phyloP scores from a whole-genome alignment of 2,329 filamentous ascomycete species.

The Sphaerulina vaccinii region DNA sequence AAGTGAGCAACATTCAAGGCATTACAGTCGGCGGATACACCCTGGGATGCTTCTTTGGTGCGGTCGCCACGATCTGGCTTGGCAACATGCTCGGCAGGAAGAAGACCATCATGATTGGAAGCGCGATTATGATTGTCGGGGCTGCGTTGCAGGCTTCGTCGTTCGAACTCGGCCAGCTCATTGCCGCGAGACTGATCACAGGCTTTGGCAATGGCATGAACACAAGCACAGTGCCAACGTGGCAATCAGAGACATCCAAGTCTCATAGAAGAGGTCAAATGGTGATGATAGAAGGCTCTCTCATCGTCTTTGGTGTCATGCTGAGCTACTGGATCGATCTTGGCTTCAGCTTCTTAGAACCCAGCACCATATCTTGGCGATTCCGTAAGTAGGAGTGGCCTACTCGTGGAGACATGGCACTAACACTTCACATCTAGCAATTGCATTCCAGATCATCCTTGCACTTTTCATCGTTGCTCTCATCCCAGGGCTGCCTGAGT shows the following conservation, averaged over 20 bases:
- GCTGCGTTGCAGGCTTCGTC: constrained; percentile 58
- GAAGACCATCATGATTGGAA: constrained; percentile 60
- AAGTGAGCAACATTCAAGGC: constrained; percentile 16
- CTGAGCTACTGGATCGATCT: constrained; percentile 55
- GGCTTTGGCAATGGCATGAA: constrained; percentile 44
- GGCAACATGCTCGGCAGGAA: constrained; percentile 61
- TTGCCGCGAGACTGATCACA: constrained; percentile 53
- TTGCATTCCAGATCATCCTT: constrained; percentile 58
- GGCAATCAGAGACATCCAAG: constrained; percentile 64
- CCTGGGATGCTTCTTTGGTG: constrained; percentile 21
- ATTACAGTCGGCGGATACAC: constrained; percentile 17
- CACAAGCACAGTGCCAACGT: constrained; percentile 45
- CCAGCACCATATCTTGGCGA: constrained; percentile 51
- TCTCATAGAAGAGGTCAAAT: constrained; percentile 90
- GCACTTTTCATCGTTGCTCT: constrained; percentile 52
- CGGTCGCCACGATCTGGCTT: constrained; percentile 43
- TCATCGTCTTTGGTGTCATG: constrained; percentile 53
- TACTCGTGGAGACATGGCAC: neutral
- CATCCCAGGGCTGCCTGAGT: constrained; percentile 55
- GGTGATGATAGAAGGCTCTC: constrained; percentile 93
- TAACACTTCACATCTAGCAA: constrained; percentile 29
- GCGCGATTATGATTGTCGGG: constrained; percentile 58
- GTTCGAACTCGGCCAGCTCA: constrained; percentile 47
- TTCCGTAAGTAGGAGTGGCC: constrained; percentile 38
- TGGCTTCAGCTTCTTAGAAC: constrained; percentile 41